Evolutionary conservation across 2,329 filamentous ascomycete species (phyloP).

Genomic region (Claviceps purpurea): DNA sequence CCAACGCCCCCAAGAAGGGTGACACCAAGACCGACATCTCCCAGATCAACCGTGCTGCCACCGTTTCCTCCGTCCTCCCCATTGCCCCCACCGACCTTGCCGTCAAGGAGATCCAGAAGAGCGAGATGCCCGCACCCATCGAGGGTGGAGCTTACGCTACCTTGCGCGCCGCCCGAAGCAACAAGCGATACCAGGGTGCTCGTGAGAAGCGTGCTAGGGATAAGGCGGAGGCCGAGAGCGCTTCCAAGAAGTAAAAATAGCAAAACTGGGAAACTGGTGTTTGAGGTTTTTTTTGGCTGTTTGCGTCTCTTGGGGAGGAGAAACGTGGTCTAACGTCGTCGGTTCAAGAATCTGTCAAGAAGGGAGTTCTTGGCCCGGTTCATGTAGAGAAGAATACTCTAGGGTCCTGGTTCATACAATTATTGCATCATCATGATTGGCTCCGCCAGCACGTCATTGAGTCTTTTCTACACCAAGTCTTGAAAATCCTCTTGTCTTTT

Average conservation of each 20-base stretch:
- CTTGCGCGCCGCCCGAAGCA: slow-evolving; percentile 72
- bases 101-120: slow-evolving; percentile 67
- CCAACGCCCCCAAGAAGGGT: slow-evolving; percentile 85
- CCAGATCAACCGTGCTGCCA: slow-evolving; percentile 47
- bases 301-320: slow-evolving; percentile 23
- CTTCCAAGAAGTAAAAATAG: slow-evolving; percentile 63
- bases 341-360: slow-evolving; percentile 20
- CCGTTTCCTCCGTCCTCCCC: slow-evolving; percentile 45
- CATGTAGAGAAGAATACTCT: slow-evolving; percentile 23
- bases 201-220: slow-evolving; percentile 90
- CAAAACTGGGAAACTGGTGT: slow-evolving; percentile 24
- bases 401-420: slow-evolving; percentile 24
- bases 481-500: no score
- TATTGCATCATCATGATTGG: slow-evolving; percentile 26
- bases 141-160: slow-evolving; percentile 80
- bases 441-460: slow-evolving; percentile 14
- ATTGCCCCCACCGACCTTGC: slow-evolving; percentile 54
- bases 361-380: slow-evolving; percentile 22
- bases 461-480: neutral
- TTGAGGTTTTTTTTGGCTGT: slow-evolving; percentile 24
- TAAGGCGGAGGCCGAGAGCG: slow-evolving; percentile 68
- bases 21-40: slow-evolving; percentile 73
- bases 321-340: slow-evolving; percentile 20
- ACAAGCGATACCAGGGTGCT: slow-evolving; percentile 67
- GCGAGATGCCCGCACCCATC: slow-evolving; percentile 58